phyloP scores from a whole-genome alignment of 2,329 filamentous ascomycete species.

The Allantophomopsis lycopodina region DNA sequence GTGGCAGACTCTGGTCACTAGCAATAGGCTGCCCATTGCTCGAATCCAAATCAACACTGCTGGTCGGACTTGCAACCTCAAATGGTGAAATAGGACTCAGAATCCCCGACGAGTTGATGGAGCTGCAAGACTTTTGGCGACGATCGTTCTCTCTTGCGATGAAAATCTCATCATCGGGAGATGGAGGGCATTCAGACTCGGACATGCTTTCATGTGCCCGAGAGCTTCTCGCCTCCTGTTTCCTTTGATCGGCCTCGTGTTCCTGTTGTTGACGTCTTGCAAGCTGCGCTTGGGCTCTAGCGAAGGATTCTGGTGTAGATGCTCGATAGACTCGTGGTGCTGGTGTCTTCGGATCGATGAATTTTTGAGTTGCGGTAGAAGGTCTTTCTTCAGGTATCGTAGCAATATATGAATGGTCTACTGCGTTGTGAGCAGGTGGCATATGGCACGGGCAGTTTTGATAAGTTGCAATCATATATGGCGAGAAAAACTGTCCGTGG shows the following conservation, averaged over 20 bases:
- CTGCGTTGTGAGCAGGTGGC: constrained; percentile 12
- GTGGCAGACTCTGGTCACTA: constrained; percentile 11
- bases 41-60: background rate
- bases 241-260: constrained; percentile 19
- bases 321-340: constrained; percentile 21
- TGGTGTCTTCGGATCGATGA: constrained; percentile 24
- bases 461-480: constrained; percentile 11
- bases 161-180: constrained; percentile 28
- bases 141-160: constrained; percentile 4
- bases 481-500: background rate
- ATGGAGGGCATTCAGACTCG: constrained; percentile 25
- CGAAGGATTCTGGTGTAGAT: constrained; percentile 25
- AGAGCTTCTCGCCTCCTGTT: constrained; percentile 9
- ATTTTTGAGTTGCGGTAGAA: constrained; percentile 25
- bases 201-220: background rate
- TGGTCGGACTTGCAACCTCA: background rate
- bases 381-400: constrained; percentile 30
- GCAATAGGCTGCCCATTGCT: background rate
- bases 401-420: constrained; percentile 10
- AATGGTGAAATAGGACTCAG: background rate
- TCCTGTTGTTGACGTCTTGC: constrained; percentile 19
- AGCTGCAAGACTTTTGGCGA: constrained; percentile 15
- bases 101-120: constrained; percentile 12
- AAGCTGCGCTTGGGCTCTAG: constrained; percentile 19
- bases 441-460: constrained; percentile 6